Base-by-base conservation (phyloP, 306 rosid genomes). In the Morella rubra region DNA sequence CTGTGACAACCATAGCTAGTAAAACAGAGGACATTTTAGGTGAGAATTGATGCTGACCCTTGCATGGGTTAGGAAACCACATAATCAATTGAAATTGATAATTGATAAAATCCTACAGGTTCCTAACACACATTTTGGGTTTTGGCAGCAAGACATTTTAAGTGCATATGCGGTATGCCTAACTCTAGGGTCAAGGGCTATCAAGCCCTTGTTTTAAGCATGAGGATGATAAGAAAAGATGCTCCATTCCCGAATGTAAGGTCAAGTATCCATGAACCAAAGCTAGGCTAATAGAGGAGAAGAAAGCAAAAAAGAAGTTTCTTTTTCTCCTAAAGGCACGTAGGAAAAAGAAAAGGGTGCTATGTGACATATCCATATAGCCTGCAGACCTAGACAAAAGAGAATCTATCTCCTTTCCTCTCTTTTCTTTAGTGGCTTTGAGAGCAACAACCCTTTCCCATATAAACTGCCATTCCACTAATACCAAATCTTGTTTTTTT, bases 401-500 rank as follows among this genome's bases (percentile, higher is more conserved):
- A 79, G 86, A 86, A 84, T 86, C 83, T 87, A 40, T 67, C 69
- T 5, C 13, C 61, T 18, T 69, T 53, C 53, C n/a, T 47, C 27
- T 77, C 68, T 75, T 76, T 71, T 75, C 18, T 78, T 77, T 73
- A 66, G 82, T 86, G 88, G 90, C 90, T 79, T 85, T 24, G 90
- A 80, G 60, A 44, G 68, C 78, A 87, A 87, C 89, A 77, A 77
- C 83, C 61, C 73, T 77, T 75, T 52, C 79, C 71, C 85, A 24
- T 62, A 73, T 42, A 79, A 66, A 74, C 80, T 67, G 50, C 68
- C 86, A 78, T 74, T 66, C 81, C 79, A 78, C 83, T 80, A 69
- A 47, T 80, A 72, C 76, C 65, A 50, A 79, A 14, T 69, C 84
- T 74, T 80, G 80, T 81, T 80, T 68, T 69, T 85, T 80, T 83